Conservation (phyloP, 1,284 basidiomycete genomes). For the Pseudozyma tsukubaensis region DNA sequence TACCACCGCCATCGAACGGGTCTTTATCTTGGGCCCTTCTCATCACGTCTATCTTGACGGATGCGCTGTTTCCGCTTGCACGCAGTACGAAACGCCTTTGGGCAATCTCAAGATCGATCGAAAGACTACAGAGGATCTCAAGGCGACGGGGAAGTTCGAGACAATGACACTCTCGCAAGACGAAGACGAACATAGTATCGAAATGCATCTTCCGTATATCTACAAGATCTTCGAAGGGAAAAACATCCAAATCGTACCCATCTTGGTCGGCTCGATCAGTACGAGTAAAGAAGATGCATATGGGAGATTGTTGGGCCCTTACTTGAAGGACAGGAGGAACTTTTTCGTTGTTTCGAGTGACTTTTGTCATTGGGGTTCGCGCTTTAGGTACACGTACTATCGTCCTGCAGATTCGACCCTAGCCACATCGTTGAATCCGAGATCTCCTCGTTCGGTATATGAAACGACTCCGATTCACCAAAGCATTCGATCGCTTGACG, state of each 20-base stretch:
- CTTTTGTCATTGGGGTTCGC: conserved; percentile 92
- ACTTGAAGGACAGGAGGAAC: conserved; percentile 80
- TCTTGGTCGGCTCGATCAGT: conserved; percentile 87
- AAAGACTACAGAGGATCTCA: conserved; percentile 78
- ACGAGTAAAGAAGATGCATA: conserved; percentile 75
- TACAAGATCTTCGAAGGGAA: conserved; percentile 86
- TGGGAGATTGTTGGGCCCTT: conserved; percentile 81
- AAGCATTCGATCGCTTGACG: conserved; percentile 81
- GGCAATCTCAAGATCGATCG: conserved; percentile 83
- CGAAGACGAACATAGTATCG: conserved; percentile 95
- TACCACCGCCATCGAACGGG: conserved; percentile 80
- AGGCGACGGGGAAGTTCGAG: conserved; percentile 78
- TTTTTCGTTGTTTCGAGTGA: conserved; percentile 93
- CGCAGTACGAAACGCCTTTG: conserved; percentile 84
- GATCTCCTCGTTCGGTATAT: conserved; percentile 14
- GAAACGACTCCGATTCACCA: conserved; percentile 66
- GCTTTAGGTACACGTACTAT: conserved; percentile 89
- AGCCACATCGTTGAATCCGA: conserved; percentile 20
- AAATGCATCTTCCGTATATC: conserved; percentile 96
- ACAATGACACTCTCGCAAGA: conserved; percentile 79
- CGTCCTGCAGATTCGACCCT: conserved; percentile 75
- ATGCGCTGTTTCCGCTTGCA: conserved; percentile 84
- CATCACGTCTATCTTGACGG: conserved; percentile 89
- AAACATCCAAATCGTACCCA: conserved; percentile 85
- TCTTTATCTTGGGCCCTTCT: conserved; percentile 95